Base-by-base conservation (phyloP, 257 asterid species). In the Capsicum pubescens region DNA sequence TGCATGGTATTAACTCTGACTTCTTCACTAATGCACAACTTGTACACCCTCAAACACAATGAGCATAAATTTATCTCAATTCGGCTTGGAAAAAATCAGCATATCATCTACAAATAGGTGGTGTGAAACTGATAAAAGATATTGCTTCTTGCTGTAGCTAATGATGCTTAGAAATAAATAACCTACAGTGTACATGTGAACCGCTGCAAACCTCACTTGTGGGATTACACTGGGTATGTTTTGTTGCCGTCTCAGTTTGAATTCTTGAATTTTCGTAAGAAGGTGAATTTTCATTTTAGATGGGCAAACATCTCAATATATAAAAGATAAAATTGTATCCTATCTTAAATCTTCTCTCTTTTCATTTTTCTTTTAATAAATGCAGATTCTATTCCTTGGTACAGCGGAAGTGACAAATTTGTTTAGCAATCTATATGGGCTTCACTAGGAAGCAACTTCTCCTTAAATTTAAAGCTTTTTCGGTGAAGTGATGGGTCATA, bases 401-500 rank as follows among this genome's bases (percentile, higher is more conserved):
- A 60, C 60, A 46, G 26, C 13, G 46, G 50, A 67, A 63, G 77
- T n/a, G 54, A 64, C 48, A 60, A 66, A 63, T 64, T 39, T 16
- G 48, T 63, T 63, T 32, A 14, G 16, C 48, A 44, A 68, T 72
- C 60, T 63, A 21, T 46, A 4, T 81, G 84, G 61, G 60, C 70
- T 81, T 42, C 52, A 81, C 77, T 81, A 48, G 77, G 74, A 64
- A 82, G 66, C 84, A 63, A 66, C 66, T 48, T 82, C 17, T 19
- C 13, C 60, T 81, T n/a, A 64, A 5, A 50, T 10, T 61, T 42
- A 39, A 8, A 80, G 12, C 16, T 12, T 80, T 64, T 64, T 19
- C 8, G 52, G 17, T 61, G 32, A 54, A 26, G 32, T 26, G 32
- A 26, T 26, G 32, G 32, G 32, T 26, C 32, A 26, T 26, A 26